A percentile compares a stretch with the other conserved stretches of the same genome.
Conservation (phyloP, 257 asterid genomes). For the Haberlea rhodopensis region DNA sequence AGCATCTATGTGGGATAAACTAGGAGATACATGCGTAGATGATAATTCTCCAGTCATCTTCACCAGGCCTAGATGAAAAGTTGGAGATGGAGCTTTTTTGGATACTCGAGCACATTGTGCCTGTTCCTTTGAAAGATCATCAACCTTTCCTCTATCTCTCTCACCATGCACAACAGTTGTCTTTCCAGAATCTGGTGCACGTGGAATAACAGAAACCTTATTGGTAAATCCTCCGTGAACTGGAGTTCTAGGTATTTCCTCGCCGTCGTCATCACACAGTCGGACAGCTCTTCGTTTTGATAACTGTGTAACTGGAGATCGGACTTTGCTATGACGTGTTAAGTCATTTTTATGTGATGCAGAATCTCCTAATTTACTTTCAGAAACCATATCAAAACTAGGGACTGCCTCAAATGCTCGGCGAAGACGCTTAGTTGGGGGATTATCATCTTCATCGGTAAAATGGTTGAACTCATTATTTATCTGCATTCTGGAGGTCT, state of each 20-base stretch:
- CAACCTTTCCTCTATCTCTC: constrained; percentile 39
- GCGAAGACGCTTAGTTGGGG: constrained; percentile 44
- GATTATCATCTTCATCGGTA: constrained; percentile 41
- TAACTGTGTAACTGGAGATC: constrained; percentile 30
- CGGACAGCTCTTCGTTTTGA: constrained; percentile 92
- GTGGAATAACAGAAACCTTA: constrained; percentile 42
- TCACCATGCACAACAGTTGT: constrained; percentile 34
- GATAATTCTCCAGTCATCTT: constrained; percentile 42
- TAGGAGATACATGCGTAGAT: constrained; percentile 31
- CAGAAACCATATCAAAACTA: not conserved
- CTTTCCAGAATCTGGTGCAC: constrained; percentile 40
- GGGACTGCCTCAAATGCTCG: constrained; percentile 30
- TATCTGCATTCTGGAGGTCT: constrained; percentile 22
- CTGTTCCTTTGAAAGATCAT: constrained; percentile 44
- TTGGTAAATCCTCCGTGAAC: constrained; percentile 69
- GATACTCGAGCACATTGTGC: constrained; percentile 38
- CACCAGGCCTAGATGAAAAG: constrained; percentile 41
- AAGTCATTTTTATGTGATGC: constrained; percentile 22
- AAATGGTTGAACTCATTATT: constrained; percentile 25
- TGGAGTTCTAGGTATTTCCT: constrained; percentile 92
- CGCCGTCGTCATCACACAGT: constrained; percentile 61
- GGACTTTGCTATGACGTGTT: constrained; percentile 14
- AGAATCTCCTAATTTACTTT: constrained; percentile 24
- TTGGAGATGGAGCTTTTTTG: constrained; percentile 36
- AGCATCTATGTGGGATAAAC: constrained; percentile 41